Base-by-base conservation (phyloP, 164 flowering plant genomes). In the Berberis vulgaris region DNA sequence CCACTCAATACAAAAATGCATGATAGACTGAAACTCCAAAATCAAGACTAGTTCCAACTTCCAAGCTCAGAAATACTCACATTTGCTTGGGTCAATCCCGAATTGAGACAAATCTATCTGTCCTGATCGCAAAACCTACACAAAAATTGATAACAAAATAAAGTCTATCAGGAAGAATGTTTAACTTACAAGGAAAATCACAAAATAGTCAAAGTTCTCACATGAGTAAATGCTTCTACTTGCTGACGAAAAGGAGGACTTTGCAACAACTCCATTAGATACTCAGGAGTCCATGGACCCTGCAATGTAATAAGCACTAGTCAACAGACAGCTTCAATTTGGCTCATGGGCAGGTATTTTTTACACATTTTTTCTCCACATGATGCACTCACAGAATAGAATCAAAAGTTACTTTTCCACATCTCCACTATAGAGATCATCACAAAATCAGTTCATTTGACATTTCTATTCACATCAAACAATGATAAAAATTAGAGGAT, bases 201-300 rank as follows among this genome's bases (percentile, higher is more conserved):
- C 6, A 55, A 10, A 62, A 45, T 3, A 41, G 43, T 55, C 9
- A 58, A 40, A 12, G 4, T 59, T 60, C 93, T 81, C 71, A 94
- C 99, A 79, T 91, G 86, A 67, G 96, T 85, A 74, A 95, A 95
- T 58, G 97, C 74, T 74, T 91, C 99, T 8, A 95, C 79, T 83
- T 95, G 99, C 70, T 95, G 97, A 61, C 97, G 94, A 60, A 95
- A 86, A 49, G 91, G 97, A 57, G 97, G 89, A 70, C 99, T 84
- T 70, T 91, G 97, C 49, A 95, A 73, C 72, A 95, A 73, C 67
- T 95, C 99, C 45, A 95, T 74, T 54, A 95, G 63, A 68, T 86
- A 92, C 62, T 82, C 84, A 4, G 86, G 69, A 67, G 77, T 81
- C 85, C 93, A 82, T 49, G 74, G 78, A 64, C 97, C 99, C 99